Percentiles rank a stretch among this genome's conserved stretches.
Evolutionary conservation across 2,329 filamentous ascomycete genomes (phyloP).

Genomic region (Phyllosticta citrichinensis): DNA sequence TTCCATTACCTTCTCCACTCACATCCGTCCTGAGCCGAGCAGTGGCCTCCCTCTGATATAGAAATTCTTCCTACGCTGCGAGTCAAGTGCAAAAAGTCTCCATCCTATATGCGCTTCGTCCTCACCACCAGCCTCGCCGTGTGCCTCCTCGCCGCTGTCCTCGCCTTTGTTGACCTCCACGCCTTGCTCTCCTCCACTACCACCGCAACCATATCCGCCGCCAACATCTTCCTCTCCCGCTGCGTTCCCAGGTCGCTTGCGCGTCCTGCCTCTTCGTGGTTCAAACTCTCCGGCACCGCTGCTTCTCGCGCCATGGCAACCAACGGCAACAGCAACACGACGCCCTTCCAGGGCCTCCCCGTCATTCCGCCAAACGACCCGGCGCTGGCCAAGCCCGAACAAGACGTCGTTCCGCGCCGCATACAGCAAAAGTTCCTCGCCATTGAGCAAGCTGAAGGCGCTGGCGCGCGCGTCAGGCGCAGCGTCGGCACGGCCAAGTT

Average conservation of each 20-base stretch:
- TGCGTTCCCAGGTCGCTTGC: slow-evolving; percentile 24
- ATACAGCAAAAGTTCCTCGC: slow-evolving; percentile 80
- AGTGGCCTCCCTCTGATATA: slow-evolving; percentile 9
- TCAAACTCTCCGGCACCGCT: slow-evolving; percentile 12
- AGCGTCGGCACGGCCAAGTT: slow-evolving; percentile 78
- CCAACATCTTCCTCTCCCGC: slow-evolving; percentile 25
- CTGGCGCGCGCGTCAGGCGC: slow-evolving; percentile 74
- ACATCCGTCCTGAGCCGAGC: neutral
- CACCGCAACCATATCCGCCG: slow-evolving; percentile 16
- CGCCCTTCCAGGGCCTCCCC: slow-evolving; percentile 37
- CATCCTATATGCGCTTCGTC: slow-evolving; percentile 27
- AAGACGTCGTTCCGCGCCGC: slow-evolving; percentile 60
- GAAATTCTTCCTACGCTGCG: slow-evolving; percentile 19
- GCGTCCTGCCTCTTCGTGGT: slow-evolving; percentile 17
- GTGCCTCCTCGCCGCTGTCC: slow-evolving; percentile 27
- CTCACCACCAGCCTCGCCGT: slow-evolving; percentile 31
- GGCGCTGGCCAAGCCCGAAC: slow-evolving; percentile 30
- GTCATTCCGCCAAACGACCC: slow-evolving; percentile 37
- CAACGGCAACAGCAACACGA: slow-evolving; percentile 20
- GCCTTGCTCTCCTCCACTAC: neutral
- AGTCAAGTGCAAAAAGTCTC: neutral
- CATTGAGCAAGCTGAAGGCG: slow-evolving; percentile 77
- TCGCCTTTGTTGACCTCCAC: slow-evolving; percentile 20
- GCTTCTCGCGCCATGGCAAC: slow-evolving; percentile 22
- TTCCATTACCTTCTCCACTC: slow-evolving; percentile 5